Conservation (phyloP, 805 yeast species). For the Myxozyma neotropica region DNA sequence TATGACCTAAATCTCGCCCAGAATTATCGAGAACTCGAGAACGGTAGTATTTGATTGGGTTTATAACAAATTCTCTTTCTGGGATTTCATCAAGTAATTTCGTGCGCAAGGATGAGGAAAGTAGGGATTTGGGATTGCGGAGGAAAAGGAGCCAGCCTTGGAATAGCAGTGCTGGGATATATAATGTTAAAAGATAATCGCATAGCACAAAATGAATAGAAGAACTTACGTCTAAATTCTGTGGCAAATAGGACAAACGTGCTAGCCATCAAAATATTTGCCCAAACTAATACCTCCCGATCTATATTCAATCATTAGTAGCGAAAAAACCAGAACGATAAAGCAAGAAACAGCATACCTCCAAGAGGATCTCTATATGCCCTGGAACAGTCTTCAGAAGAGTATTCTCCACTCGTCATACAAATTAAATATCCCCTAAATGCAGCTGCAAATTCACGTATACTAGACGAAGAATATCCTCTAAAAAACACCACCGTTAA, state of each 20-base stretch:
- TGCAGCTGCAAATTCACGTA: not conserved
- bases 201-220: no score
- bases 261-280: constrained; percentile 12
- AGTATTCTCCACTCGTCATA: not conserved
- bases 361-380: not conserved
- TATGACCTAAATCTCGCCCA: not conserved
- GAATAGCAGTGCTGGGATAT: constrained; percentile 10
- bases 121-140: constrained; percentile 13
- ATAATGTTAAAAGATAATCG: not conserved
- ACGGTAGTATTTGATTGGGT: constrained; percentile 7
- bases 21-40: not conserved
- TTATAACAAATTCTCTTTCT: constrained; percentile 4
- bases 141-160: constrained; percentile 21
- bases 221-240: constrained; percentile 14
- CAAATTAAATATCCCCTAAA: constrained; percentile 4
- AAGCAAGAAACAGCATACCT: not conserved
- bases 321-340: not conserved
- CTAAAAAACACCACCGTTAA: constrained; percentile 3
- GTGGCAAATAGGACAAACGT: constrained; percentile 9
- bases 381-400: not conserved
- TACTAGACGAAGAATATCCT: not conserved
- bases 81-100: constrained; percentile 1
- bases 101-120: constrained; percentile 1
- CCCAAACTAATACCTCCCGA: constrained; percentile 2
- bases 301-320: not conserved